Base-by-base conservation (phyloP, 768 basidiomycete species). In the Boletus rex-veris region DNA sequence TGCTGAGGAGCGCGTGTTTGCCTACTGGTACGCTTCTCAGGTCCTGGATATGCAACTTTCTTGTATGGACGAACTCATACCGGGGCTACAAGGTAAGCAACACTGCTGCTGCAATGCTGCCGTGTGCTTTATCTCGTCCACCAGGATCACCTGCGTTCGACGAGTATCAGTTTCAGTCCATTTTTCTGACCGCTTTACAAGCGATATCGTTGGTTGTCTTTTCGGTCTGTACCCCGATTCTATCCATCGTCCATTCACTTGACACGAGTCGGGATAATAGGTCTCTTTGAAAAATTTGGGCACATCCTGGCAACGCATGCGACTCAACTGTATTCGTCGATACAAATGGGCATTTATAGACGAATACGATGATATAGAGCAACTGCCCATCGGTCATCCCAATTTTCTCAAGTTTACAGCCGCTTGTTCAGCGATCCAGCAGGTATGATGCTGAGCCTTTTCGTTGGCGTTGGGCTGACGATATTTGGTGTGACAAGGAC, bases 331-430 rank as follows among this genome's bases (percentile, higher is more conserved):
- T 62, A 65, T 75, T 37, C 77, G 83, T 14, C 78, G 90, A 35
- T 89, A 89, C 61, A 92, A 92, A 63, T 92, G 90, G 90, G 84
- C 87, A 0, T 89, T 84, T 57, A 66, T 73, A 21, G 70, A 77
- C 0, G 80, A 81, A 45, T 88, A 88, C 58, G 79, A 82, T 6
- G 70, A 73, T n/a, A 73, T 79, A 10, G 67, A 74, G 8, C 69
- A 66, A 0, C 70, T 74, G 4, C 74, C 77, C 0, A 64, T 84
- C n/a, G 79, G 74, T 0, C 74, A 80, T n/a, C 86, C 86, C 0
- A 75, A 80, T 42, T 72, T 85, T n/a, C 60, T 73, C 14, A 60
- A 70, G n/a, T 84, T 87, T 58, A 71, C 76, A 11, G 53, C 67
- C 0, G 65, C 70, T 3, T 80, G 76, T 57, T 62, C 65, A 6